Base-by-base conservation (phyloP, 257 asterid genomes). In the Solanum piurae region DNA sequence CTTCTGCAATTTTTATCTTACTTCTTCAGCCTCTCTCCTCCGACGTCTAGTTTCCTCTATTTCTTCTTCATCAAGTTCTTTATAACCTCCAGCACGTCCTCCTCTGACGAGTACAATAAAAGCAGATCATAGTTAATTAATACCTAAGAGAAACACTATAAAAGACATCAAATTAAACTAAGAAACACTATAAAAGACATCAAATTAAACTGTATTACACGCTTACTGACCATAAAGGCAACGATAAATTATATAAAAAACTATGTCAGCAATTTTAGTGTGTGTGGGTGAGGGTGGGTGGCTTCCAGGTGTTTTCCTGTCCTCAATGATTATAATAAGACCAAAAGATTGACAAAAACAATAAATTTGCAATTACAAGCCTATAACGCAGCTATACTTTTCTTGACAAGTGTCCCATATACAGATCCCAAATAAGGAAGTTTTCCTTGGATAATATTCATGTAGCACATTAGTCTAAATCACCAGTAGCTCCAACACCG, bases 41-140 rank as follows among this genome's bases (percentile, higher is more conserved):
- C 99, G 97, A 85, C 98, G 91, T 91, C 90, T 97, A 58, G 98
- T 96, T 92, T 97, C 99, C 89, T 95, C 99, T 68, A 97, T 84
- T 91, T 97, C 99, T 92, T 97, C 99, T 89, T 95, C 99, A 82
- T 97, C 99, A 40, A 97, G 95, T 88, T 97, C 99, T 93, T 97
- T 97, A 92, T 95, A 97, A 87, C 99, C 99, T 91, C 99, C 99
- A 77, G 96, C 99, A 89, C 99, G 98, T 4, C 99, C 99, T 86
- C 99, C 99, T 92, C 99, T 97, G 90, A 77, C 23, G n/a, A 68
- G 83, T 87, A 31, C 86, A 62, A 40, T 60, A 79, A 83, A 77
- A 55, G 25, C 37, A 86, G 66, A 86, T 76, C 88, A 86, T 83
- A 64, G 80, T 89, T 23, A 79, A 60, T 31, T 23, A 79, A 60